These are phyloP conservation scores for Zygoascus flipseniorum DNA, from an alignment of 805 yeast species.

Conservation along the genomic window DNA sequence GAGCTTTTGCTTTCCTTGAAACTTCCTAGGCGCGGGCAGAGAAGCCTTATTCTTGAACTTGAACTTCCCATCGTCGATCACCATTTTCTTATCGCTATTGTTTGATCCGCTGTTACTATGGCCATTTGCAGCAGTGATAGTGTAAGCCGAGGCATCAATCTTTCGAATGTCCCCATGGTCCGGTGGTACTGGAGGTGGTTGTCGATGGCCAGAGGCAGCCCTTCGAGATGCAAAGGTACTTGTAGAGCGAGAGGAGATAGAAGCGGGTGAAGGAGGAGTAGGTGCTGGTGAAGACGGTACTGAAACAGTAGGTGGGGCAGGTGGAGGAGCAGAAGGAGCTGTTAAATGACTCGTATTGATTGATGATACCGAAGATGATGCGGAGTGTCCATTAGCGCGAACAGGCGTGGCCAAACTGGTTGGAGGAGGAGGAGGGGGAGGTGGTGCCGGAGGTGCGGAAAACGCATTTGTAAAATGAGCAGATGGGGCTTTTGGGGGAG, in stretches of 20 bases:
- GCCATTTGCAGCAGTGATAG: slow-evolving; percentile 37
- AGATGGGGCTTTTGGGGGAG: slow-evolving; percentile 9
- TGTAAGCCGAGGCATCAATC: slow-evolving; percentile 57
- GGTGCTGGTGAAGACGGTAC: slow-evolving; percentile 21
- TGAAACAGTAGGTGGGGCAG: slow-evolving; percentile 21
- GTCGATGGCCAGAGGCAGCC: slow-evolving; percentile 21
- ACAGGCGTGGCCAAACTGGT: slow-evolving; percentile 10
- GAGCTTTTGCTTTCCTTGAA: slow-evolving; percentile 60
- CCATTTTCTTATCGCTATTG: slow-evolving; percentile 22
- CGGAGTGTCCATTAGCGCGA: background rate
- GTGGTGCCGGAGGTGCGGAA: slow-evolving; percentile 7
- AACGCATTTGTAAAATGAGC: slow-evolving; percentile 8
- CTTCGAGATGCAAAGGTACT: slow-evolving; percentile 3
- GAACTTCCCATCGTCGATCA: slow-evolving; percentile 67
- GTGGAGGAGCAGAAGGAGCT: slow-evolving; percentile 24
- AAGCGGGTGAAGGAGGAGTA: slow-evolving; percentile 20
- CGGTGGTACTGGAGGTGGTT: slow-evolving; percentile 20
- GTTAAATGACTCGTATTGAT: slow-evolving; percentile 22
- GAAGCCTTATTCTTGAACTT: slow-evolving; percentile 57
- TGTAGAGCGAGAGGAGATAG: slow-evolving; percentile 12
- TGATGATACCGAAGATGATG: slow-evolving; percentile 6
- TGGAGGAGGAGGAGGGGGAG: slow-evolving; percentile 16
- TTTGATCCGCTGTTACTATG: slow-evolving; percentile 2
- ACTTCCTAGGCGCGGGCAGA: slow-evolving; percentile 82
- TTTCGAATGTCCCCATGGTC: slow-evolving; percentile 40